phyloP scores from a whole-genome alignment of 2,329 filamentous ascomycete species.

The Calonectria fujianensis region DNA sequence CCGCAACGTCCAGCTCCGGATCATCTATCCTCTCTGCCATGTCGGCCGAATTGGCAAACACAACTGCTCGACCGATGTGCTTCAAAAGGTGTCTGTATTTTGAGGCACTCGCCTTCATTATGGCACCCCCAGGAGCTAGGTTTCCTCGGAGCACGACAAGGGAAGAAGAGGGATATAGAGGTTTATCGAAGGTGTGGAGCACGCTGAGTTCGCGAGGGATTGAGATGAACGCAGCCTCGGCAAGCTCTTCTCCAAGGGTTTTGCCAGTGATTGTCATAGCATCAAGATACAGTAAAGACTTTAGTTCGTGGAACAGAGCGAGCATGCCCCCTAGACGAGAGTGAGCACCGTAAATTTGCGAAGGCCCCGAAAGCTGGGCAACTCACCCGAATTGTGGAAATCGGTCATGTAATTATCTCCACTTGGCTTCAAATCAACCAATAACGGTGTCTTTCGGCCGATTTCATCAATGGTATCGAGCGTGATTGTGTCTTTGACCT shows the following conservation, averaged over 20 bases:
- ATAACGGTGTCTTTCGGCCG: neutral
- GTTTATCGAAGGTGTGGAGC: slow-evolving; percentile 66
- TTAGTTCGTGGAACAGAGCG: slow-evolving; percentile 9
- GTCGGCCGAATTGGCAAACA: slow-evolving; percentile 85
- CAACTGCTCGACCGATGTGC: slow-evolving; percentile 71
- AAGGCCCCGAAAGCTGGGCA: too few relatives aligned
- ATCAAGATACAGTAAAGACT: neutral
- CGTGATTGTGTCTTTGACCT: neutral
- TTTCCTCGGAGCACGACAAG: slow-evolving; percentile 90
- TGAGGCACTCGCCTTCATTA: slow-evolving; percentile 90
- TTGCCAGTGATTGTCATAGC: slow-evolving; percentile 9
- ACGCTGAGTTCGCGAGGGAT: slow-evolving; percentile 10
- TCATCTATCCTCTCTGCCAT: slow-evolving; percentile 78
- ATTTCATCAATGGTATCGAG: slow-evolving; percentile 8
- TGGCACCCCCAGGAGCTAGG: slow-evolving; percentile 86
- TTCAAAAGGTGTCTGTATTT: slow-evolving; percentile 79
- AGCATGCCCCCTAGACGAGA: neutral
- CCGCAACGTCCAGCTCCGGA: slow-evolving; percentile 76
- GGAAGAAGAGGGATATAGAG: slow-evolving; percentile 84
- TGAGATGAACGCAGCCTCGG: neutral
- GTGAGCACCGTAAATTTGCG: neutral
- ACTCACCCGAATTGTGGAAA: neutral
- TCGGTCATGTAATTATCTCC: slow-evolving; percentile 20
- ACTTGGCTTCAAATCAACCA: slow-evolving; percentile 10
- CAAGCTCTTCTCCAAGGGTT: slow-evolving; percentile 2